phyloP scores from a whole-genome alignment of 345 rosid species.

The Syzygium aqueum region DNA sequence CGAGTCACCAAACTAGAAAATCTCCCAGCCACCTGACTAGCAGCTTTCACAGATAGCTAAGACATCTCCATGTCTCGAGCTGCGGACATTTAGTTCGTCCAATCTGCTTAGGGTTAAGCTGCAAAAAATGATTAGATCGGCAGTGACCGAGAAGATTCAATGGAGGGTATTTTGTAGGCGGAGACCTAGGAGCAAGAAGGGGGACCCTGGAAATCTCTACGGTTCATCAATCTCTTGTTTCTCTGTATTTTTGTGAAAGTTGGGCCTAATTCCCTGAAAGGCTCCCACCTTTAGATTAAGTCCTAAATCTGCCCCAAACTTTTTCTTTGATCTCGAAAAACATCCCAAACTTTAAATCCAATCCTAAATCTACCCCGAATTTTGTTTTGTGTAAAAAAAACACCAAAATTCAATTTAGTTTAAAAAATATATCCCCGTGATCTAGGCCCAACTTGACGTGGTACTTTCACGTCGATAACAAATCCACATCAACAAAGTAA shows the following conservation, averaged over 20 bases:
- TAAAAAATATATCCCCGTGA: too few relatives aligned
- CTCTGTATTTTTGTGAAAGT: not conserved
- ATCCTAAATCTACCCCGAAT: too few relatives aligned
- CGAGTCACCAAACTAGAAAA: not conserved
- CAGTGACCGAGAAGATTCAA: not conserved
- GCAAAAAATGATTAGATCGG: not conserved
- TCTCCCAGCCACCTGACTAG: not conserved
- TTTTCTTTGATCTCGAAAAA: too few relatives aligned
- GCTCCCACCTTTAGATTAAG: too few relatives aligned
- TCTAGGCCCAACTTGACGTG: too few relatives aligned
- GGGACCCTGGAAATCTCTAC: not conserved
- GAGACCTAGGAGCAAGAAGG: not conserved
- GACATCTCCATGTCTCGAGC: not conserved
- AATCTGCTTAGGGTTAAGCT: not conserved
- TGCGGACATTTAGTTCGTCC: not conserved
- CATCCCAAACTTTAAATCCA: too few relatives aligned
- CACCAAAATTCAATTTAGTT: too few relatives aligned
- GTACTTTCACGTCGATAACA: too few relatives aligned
- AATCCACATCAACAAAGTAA: too few relatives aligned
- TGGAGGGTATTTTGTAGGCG: not conserved
- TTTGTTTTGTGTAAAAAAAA: too few relatives aligned
- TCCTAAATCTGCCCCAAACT: too few relatives aligned
- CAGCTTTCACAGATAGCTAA: not conserved
- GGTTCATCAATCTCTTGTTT: not conserved
- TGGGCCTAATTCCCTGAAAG: not conserved